Conservation (phyloP, 352 stramenopile species). For the Globisporangium mamillatum region DNA sequence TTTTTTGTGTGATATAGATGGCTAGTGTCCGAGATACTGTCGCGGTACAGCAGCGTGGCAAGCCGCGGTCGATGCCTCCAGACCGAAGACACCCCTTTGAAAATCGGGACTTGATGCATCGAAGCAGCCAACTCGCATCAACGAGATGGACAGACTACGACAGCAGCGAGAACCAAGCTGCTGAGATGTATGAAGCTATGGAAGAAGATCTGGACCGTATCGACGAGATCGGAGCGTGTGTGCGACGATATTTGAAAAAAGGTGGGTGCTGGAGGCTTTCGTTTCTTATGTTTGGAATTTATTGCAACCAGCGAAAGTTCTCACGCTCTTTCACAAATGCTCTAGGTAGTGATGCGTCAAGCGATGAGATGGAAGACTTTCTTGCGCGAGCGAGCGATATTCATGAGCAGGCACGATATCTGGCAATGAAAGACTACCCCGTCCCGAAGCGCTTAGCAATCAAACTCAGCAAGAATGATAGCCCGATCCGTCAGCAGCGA, state of each 20-base stretch:
- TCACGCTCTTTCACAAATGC: not conserved
- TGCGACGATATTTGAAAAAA: constrained; percentile 40
- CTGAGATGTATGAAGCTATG: constrained; percentile 42
- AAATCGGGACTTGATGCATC: not conserved
- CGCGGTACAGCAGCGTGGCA: constrained; percentile 20
- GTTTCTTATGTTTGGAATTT: not conserved
- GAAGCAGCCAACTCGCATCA: not conserved
- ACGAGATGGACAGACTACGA: not conserved
- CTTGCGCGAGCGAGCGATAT: constrained; percentile 27
- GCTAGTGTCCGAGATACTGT: constrained; percentile 24
- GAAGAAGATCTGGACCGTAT: constrained; percentile 56
- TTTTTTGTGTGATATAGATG: constrained; percentile 21
- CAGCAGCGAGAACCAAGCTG: constrained; percentile 15
- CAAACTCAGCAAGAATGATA: not conserved
- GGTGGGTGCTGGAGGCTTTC: constrained; percentile 21
- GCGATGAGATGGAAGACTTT: constrained; percentile 49
- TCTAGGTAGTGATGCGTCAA: constrained; percentile 33
- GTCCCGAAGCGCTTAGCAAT: not conserved
- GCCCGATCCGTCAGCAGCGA: not conserved
- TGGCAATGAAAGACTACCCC: constrained; percentile 56
- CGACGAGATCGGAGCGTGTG: constrained; percentile 44
- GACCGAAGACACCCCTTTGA: constrained; percentile 2
- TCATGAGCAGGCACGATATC: constrained; percentile 37
- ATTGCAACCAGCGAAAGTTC: no score
- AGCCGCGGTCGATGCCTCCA: not conserved